phyloP scores from a whole-genome alignment of 2,329 filamentous ascomycete genomes.

The Chrysoporthe puriensis region DNA sequence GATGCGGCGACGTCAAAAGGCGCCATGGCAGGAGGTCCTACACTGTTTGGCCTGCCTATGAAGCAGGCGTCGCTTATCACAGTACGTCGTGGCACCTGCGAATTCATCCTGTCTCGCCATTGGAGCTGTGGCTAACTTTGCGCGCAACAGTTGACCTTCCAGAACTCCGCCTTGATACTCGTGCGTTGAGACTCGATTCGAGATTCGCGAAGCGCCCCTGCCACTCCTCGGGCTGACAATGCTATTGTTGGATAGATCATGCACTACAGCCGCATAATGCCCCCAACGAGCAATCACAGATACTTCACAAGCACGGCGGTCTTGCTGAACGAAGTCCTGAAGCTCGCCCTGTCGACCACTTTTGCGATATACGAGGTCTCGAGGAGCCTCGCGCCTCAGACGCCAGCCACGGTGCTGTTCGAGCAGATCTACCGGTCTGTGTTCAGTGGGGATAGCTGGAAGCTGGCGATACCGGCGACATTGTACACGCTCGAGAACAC shows the following conservation, averaged over 20 bases:
- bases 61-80: constrained; percentile 71
- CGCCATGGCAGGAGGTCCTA: constrained; percentile 42
- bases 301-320: constrained; percentile 95
- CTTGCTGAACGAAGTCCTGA: constrained; percentile 90
- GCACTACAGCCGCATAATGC: constrained; percentile 95
- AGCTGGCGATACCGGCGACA: constrained; percentile 83
- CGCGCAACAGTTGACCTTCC: constrained; percentile 68
- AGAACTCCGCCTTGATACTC: constrained; percentile 79
- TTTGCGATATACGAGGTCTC: constrained; percentile 89
- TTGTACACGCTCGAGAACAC: constrained; percentile 92
- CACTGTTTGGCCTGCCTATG: constrained; percentile 63
- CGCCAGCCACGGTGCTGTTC: constrained; percentile 79
- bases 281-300: constrained; percentile 77
- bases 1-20: constrained; percentile 40
- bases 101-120: not conserved
- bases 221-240: constrained; percentile 18
- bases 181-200: constrained; percentile 45
- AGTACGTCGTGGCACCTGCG: constrained; percentile 46
- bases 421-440: constrained; percentile 78
- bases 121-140: constrained; percentile 32
- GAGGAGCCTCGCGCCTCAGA: constrained; percentile 73
- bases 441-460: constrained; percentile 92
- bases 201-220: not conserved
- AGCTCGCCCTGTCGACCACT: constrained; percentile 82
- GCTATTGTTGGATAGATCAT: constrained; percentile 64